Conservation (phyloP, 2,329 filamentous ascomycete species). For the Myrmaecium sp. region DNA sequence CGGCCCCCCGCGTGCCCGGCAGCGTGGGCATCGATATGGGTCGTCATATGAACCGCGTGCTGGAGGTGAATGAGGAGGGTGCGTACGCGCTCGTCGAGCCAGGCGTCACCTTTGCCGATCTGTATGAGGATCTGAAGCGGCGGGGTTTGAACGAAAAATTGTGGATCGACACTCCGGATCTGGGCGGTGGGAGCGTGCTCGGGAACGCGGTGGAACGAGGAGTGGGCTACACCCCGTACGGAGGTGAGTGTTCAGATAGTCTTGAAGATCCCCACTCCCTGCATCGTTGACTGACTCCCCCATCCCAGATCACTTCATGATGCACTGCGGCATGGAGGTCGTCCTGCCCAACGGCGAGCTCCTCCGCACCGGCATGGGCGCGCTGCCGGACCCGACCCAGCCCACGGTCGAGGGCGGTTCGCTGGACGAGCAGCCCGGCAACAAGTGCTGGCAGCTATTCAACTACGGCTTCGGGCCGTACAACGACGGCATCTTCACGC, state of each 20-base stretch:
- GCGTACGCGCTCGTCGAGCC: slow-evolving; percentile 28
- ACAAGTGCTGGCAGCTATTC: slow-evolving; percentile 15
- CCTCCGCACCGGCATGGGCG: slow-evolving; percentile 26
- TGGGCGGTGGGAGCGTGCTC: slow-evolving; percentile 18
- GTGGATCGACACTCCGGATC: slow-evolving; percentile 25
- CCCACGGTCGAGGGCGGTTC: slow-evolving; percentile 5
- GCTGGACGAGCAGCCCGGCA: slow-evolving; percentile 7
- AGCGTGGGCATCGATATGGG: slow-evolving; percentile 30
- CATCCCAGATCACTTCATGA: slow-evolving; percentile 27
- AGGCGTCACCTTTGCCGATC: slow-evolving; percentile 30
- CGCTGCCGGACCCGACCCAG: slow-evolving; percentile 13
- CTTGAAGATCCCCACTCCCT: slow-evolving; percentile 22
- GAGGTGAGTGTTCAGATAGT: slow-evolving; percentile 22
- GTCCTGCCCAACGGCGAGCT: slow-evolving; percentile 24
- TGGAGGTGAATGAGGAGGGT: slow-evolving; percentile 23
- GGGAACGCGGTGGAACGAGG: slow-evolving; percentile 19
- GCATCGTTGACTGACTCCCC: slow-evolving; percentile 25
- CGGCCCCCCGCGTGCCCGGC: slow-evolving; percentile 29
- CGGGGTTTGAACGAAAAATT: slow-evolving; percentile 20
- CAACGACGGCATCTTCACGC: slow-evolving; percentile 20
- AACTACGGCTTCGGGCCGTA: slow-evolving; percentile 21
- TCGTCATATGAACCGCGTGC: slow-evolving; percentile 23
- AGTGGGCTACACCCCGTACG: slow-evolving; percentile 18
- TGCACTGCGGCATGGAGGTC: slow-evolving; percentile 28
- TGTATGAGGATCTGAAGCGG: slow-evolving; percentile 26